Evolutionary conservation across 2,329 filamentous ascomycete species (phyloP), one percentile per base, ranked within the genome.

Genomic region (Paecilomyces niveus): DNA sequence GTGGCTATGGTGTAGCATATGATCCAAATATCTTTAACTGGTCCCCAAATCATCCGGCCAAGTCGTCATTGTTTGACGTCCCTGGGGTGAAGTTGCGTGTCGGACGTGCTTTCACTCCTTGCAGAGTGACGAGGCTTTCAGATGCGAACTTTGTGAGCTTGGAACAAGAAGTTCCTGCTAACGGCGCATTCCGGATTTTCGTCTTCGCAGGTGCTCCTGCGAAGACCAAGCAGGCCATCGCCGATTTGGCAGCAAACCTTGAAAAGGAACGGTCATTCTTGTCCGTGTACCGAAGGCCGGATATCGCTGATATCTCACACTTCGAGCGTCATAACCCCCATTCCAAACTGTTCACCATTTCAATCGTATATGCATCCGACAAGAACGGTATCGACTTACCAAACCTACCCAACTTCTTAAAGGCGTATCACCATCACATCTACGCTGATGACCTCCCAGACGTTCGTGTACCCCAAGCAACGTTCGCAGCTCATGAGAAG

Each of bases 101-200:
- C 0, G 92, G 92, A 24, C 85, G 89, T 45, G 84, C 92, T 39
- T 83, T 96, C 67, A 85, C 84, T 54, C 90, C 90, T 58, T 83
- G 89, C 21, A 87, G 90, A 62, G 92, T 96, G 10, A 96, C 91
- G 0, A 85, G 92, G 54, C 89, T 96, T 22, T 86, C 89, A 0
- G 92, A 97, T 70, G 89, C 92, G 70, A 96, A 96, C 73, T 86
- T 90, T 4, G 91, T 96, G 1, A 89, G 95, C 67, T 81, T 96
- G 9, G 92, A 96, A 75, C 92, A 96, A 74, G 89, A 95, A 69
- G 83, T 96, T 32, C 92, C 92, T 0, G 80, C 92, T 59, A 96
- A 96, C 73, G 92, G 92, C 51, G 87, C 91, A 1, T 96, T 92
- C 81, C 84, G 92, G 58, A 81, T 96, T 61, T 95, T 92, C 71